These are phyloP conservation scores for Pseudogymnoascus sp. DNA, from an alignment of 2,329 filamentous ascomycete genomes.

Conservation along the genomic window DNA sequence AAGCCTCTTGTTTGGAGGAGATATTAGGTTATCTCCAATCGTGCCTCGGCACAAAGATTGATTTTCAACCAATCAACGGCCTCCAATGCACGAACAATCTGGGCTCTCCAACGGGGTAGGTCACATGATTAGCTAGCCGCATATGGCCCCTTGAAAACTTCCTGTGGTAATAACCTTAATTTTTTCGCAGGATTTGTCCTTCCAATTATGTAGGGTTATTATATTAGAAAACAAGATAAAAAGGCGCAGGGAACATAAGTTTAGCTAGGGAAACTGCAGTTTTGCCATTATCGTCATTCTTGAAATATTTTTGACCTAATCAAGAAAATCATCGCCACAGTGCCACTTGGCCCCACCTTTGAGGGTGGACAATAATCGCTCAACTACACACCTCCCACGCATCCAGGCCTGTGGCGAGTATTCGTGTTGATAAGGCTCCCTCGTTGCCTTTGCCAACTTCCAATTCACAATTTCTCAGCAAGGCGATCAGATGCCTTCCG, in stretches of 20 bases:
- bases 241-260: background rate
- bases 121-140: background rate
- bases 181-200: background rate
- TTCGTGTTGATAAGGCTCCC: slow-evolving; percentile 6
- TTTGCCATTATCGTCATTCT: slow-evolving; percentile 5
- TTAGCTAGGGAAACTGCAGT: background rate
- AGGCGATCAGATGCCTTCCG: slow-evolving; percentile 15
- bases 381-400: slow-evolving; percentile 5
- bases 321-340: slow-evolving; percentile 12
- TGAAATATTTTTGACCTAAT: slow-evolving; percentile 1
- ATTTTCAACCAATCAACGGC: background rate
- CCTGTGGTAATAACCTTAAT: background rate
- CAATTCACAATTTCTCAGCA: slow-evolving; percentile 9
- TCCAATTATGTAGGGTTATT: background rate
- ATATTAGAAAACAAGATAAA: background rate
- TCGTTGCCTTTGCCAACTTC: background rate
- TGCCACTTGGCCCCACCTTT: slow-evolving; percentile 8
- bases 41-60: slow-evolving; percentile 1
- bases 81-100: background rate
- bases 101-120: background rate
- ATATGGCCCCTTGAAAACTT: background rate
- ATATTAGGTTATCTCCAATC: slow-evolving; percentile 4
- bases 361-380: slow-evolving; percentile 4
- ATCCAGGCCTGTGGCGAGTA: slow-evolving; percentile 12
- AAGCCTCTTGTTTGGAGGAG: slow-evolving; percentile 1